Conservation (phyloP, 2,329 filamentous ascomycete species). For the Metarhizium robertsii region DNA sequence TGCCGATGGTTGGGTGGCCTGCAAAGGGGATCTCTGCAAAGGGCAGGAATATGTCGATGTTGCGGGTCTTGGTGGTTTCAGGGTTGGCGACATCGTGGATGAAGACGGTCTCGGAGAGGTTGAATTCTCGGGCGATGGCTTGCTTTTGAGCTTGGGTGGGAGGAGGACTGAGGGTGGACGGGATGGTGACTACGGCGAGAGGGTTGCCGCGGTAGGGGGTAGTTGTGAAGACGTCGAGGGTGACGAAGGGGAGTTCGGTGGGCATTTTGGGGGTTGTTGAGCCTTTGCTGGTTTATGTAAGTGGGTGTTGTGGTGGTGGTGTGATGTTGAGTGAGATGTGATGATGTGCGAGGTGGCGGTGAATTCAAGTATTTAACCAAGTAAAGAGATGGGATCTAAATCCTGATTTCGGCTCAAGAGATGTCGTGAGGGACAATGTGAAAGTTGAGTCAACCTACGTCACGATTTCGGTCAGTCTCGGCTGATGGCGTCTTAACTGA, state of each 20-base stretch:
- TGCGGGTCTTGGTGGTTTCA: slow-evolving; percentile 21
- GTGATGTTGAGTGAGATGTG: neutral
- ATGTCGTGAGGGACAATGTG: too few species aligned
- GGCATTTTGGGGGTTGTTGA: neutral
- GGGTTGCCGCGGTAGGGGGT: slow-evolving; percentile 47
- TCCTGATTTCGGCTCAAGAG: too few species aligned
- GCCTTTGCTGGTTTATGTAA: neutral
- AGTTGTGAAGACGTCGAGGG: slow-evolving; percentile 49
- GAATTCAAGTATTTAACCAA: neutral
- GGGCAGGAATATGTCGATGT: slow-evolving; percentile 51
- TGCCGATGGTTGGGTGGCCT: slow-evolving; percentile 53
- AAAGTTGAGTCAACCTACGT: neutral
- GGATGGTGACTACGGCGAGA: slow-evolving; percentile 49
- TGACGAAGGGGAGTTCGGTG: slow-evolving; percentile 38
- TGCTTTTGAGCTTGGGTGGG: slow-evolving; percentile 47
- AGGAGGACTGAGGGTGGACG: slow-evolving; percentile 20
- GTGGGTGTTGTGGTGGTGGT: neutral
- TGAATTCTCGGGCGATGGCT: slow-evolving; percentile 51
- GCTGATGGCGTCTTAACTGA: neutral
- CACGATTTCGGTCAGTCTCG: neutral
- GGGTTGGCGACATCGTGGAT: slow-evolving; percentile 37
- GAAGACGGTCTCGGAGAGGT: slow-evolving; percentile 56
- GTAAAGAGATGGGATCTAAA: too few species aligned
- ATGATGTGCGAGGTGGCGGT: neutral
- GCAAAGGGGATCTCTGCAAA: slow-evolving; percentile 49